These are phyloP conservation scores for Posidonia oceanica DNA, from an alignment of 116 monocot species.

Conservation along the genomic window DNA sequence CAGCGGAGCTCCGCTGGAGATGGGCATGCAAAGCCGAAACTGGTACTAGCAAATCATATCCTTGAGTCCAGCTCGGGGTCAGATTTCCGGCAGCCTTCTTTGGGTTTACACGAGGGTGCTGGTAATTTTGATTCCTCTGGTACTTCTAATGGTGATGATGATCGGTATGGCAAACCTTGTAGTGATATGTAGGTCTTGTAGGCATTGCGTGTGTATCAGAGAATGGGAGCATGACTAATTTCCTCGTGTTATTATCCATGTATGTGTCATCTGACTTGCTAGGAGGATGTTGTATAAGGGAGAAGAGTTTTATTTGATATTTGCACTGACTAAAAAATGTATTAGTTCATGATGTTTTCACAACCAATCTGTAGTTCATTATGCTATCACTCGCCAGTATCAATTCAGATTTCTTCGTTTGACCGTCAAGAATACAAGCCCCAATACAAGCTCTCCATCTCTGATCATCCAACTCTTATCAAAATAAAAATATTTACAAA, in stretches of 20 bases:
- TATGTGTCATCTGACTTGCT: neutral
- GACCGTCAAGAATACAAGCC: no score
- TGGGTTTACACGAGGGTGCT: neutral
- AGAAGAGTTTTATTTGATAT: neutral
- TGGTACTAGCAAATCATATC: conserved; percentile 30
- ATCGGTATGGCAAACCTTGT: conserved; percentile 1
- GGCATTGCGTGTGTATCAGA: neutral
- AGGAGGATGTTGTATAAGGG: neutral
- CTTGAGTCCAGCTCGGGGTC: conserved; percentile 67
- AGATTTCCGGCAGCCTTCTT: conserved; percentile 16
- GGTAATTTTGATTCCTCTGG: neutral
- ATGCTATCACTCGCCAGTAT: no score
- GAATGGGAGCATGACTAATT: neutral
- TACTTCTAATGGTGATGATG: neutral
- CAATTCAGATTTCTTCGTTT: no score
- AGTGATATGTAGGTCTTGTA: conserved; percentile 2
- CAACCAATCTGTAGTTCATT: no score
- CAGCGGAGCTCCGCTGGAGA: neutral
- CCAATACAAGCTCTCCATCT: no score
- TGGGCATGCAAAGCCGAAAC: conserved; percentile 8
- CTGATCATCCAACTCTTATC: no score
- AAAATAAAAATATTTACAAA: no score
- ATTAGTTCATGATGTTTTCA: no score
- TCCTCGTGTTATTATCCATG: neutral
- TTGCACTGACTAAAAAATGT: no score